Conservation (phyloP, 2,329 filamentous ascomycete species). For the Aspergillus oerlinghausenensis region DNA sequence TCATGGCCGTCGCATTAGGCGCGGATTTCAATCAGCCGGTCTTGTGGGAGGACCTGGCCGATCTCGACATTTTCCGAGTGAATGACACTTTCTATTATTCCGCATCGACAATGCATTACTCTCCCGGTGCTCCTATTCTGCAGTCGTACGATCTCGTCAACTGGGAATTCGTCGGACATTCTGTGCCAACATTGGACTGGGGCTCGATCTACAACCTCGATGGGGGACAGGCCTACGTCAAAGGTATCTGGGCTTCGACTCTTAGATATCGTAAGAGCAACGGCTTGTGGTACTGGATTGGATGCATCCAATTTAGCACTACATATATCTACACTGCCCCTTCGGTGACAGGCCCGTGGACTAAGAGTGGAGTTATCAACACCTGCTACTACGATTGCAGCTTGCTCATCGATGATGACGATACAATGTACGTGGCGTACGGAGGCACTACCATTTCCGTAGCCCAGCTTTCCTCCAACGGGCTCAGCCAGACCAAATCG, state of each 20-base stretch:
- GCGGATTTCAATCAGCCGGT: slow-evolving; percentile 33
- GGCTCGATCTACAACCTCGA: slow-evolving; percentile 48
- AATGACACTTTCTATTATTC: slow-evolving; percentile 52
- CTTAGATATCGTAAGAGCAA: slow-evolving; percentile 50
- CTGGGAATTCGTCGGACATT: slow-evolving; percentile 46
- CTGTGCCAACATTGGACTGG: slow-evolving; percentile 44
- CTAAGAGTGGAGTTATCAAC: slow-evolving; percentile 30
- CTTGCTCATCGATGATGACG: slow-evolving; percentile 55
- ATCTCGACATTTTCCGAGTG: slow-evolving; percentile 52
- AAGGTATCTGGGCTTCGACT: slow-evolving; percentile 54
- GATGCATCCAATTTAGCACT: slow-evolving; percentile 48
- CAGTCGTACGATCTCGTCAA: slow-evolving; percentile 53
- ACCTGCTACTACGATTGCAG: slow-evolving; percentile 57
- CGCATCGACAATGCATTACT: slow-evolving; percentile 55
- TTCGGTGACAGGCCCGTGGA: slow-evolving; percentile 43
- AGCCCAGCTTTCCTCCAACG: slow-evolving; percentile 49
- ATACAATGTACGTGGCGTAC: slow-evolving; percentile 56
- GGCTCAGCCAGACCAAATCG: slow-evolving; percentile 42
- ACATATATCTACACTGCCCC: slow-evolving; percentile 53
- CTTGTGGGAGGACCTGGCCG: slow-evolving; percentile 53
- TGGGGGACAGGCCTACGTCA: slow-evolving; percentile 45
- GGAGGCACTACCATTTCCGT: slow-evolving; percentile 48
- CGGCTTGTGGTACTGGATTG: slow-evolving; percentile 54
- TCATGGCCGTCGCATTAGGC: not conserved
- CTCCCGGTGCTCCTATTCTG: slow-evolving; percentile 53